Base-by-base conservation (phyloP, 495 filamentous ascomycete species). In the Letharia columbiana region DNA sequence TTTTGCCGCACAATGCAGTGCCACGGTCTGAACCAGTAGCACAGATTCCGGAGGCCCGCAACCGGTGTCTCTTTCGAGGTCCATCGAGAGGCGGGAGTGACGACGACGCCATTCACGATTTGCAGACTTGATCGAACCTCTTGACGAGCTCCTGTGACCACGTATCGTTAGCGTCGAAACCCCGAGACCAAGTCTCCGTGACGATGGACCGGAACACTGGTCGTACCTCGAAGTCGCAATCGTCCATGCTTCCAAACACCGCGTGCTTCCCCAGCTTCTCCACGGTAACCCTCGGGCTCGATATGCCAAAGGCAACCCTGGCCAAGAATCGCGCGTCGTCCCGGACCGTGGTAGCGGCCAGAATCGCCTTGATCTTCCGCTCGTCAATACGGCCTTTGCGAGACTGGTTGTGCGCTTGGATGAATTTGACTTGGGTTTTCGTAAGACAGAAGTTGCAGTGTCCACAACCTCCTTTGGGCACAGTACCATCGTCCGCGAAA, bases 311-410 rank as follows among this genome's bases (percentile, higher is more conserved):
- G 2, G 82, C 84, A 11, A 86, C 69, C 31, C 78, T 73, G 0
- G 84, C 81, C 15, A 87, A 68, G 60, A 84, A 77, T 39, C 82
- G 68, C 11, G 83, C 78, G 73, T 87, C 84, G 61, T 87, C 83
- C 35, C 81, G 70, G 10, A 77, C 72, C 2, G 67, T 37, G 13
- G 78, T 77, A 3, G 69, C 76, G 0, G 69, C 44, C 1, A 86
- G 68, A 0, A 87, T 72, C 2, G 57, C 66, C 23, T 73, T 59
- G 60, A 86, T 77, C 68, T 74, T 40, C 62, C 65, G 2, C 56
- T 77, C 54, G 71, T 73, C 35, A 64, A 72, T 45, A 62, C 62
- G 35, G 2, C 71, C 52, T 63, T 70, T 59, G 50, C 67, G 6
- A 57, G 67, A 20, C 62, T 70, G 39, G 47, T 64, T 49, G 31